Conservation (phyloP, 164 flowering plant species). For the Vitis labrusca region DNA sequence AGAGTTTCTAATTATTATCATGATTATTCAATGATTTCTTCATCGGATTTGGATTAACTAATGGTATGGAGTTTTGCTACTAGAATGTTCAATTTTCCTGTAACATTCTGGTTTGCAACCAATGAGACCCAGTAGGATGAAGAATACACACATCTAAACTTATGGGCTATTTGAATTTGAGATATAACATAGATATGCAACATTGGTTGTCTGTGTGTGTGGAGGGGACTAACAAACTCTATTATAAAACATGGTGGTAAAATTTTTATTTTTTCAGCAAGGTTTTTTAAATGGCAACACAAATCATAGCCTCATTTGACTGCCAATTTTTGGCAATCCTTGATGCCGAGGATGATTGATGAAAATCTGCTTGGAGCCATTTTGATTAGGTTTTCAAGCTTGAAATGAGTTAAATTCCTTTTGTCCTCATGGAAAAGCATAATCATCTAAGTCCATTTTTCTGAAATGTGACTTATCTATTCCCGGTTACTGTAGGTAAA, state of each 20-base stretch:
- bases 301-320: not conserved
- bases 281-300: not conserved
- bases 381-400: too few species aligned
- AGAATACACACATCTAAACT: not conserved
- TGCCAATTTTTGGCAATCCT: not conserved
- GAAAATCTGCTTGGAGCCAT: not conserved
- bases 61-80: not conserved
- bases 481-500: not conserved
- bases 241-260: not conserved
- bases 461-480: not conserved
- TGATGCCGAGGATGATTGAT: not conserved
- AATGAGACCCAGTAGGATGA: not conserved
- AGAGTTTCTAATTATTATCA: not conserved
- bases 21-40: not conserved
- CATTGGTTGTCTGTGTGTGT: too few species aligned
- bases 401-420: too few species aligned
- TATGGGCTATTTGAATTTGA: not conserved
- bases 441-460: not conserved
- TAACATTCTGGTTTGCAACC: not conserved
- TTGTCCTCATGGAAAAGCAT: too few species aligned
- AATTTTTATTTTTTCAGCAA: not conserved
- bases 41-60: not conserved
- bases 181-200: not conserved
- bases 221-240: not conserved
- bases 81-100: not conserved